Evolutionary conservation across 78 protist genomes (phyloP).

Genomic region (Mantamonas sphyraenae): DNA sequence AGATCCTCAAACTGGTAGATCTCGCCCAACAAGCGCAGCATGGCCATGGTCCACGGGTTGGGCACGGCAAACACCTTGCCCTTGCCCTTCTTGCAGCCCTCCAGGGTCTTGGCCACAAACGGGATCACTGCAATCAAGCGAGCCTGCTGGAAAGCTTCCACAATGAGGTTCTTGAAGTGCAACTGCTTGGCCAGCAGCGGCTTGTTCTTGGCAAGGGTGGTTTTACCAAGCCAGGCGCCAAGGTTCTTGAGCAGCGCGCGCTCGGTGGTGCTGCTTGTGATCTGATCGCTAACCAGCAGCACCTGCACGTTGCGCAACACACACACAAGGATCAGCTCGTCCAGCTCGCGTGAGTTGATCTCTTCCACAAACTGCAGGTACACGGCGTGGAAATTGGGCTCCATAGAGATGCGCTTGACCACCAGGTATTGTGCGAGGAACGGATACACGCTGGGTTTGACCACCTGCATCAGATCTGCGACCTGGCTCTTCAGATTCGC

Average conservation of each 20-base stretch:
- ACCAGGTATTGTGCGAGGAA: conserved; percentile 85
- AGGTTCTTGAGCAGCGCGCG: conserved; percentile 85
- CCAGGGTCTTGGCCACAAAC: conserved; percentile 86
- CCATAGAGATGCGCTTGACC: conserved; percentile 72
- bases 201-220: conserved; percentile 81
- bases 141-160: conserved; percentile 67
- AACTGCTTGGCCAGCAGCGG: too few relatives aligned
- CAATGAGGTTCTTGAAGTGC: conserved; percentile 82
- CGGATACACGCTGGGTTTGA: too few relatives aligned
- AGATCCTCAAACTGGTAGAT: conserved; percentile 61
- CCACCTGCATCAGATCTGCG: too few relatives aligned
- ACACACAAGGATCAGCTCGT: not conserved
- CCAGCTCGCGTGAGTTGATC: conserved; percentile 27
- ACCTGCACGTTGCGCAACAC: conserved; percentile 8
- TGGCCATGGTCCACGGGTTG: conserved; percentile 91
- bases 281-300: not conserved
- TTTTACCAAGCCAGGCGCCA: conserved; percentile 91
- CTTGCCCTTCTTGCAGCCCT: conserved; percentile 27
- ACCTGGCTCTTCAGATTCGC: too few relatives aligned
- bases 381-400: conserved; percentile 82
- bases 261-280: conserved; percentile 35
- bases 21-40: conserved; percentile 78
- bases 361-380: conserved; percentile 57
- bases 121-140: conserved; percentile 80
- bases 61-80: conserved; percentile 79